Evolutionary conservation across 2,329 filamentous ascomycete species (phyloP), one percentile per base, ranked within the genome.

Genomic region (Fusarium nurragi): DNA sequence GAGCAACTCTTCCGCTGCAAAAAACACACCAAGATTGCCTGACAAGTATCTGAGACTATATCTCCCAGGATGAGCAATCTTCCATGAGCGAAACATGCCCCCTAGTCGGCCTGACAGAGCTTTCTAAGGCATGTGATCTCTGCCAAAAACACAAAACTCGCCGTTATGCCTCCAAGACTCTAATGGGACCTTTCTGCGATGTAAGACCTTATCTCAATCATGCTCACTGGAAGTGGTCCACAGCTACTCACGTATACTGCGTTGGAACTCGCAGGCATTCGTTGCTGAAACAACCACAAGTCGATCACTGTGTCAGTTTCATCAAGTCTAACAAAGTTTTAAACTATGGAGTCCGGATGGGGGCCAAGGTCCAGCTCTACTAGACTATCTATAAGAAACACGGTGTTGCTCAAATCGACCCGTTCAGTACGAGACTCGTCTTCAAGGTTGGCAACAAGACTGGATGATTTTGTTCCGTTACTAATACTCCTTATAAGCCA

Each of bases 271-370:
- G 65, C 4, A 56, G 73, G 10, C 64, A 60, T 10, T 54, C 71
- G 4, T 21, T 71, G 0, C 53, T 74, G 5, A 65, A 54, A 2
- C 46, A 69, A 34, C 14, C 13, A 2, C 68, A 73, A 19, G 54
- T 74, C 4, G 58, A 71, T 21, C 58, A 56, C 5, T 73, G 70
- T 16, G 18, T 62, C 11, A 32, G 6, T 1, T 54, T 73, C 16
- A 16, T 48, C 4, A 41, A 68, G 14, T 38, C 47, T 0, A 59
- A 64, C 11, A 22, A 53, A 8, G 37, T 64, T 1, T 60, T 37
- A 2, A 75, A 75, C 28, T 75, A 64, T 7, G 73, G 74, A 18
- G 56, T 56, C 0, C 39, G 73, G 9, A 75, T 75, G 73, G 70
- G 46, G 4, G 73, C 73, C 1, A 72, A 75, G 18, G 65, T 75